phyloP scores from a whole-genome alignment of 106 monocot genomes.

The Apostasia ramifera region DNA sequence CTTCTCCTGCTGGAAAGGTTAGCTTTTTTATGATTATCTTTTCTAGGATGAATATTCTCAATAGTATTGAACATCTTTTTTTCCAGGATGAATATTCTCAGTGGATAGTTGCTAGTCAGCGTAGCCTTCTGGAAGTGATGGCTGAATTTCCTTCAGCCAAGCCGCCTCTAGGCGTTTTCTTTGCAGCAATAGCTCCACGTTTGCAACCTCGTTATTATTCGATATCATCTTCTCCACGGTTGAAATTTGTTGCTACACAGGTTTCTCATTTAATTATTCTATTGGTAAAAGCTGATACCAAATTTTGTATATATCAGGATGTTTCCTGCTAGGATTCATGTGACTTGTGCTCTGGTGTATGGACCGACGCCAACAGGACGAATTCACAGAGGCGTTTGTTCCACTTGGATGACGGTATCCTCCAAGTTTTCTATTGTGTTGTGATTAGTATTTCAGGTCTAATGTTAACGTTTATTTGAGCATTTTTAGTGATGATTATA shows the following conservation, averaged over 20 bases:
- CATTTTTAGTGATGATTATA: too few relatives aligned
- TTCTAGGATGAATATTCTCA: not conserved
- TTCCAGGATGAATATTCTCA: slow-evolving; percentile 86
- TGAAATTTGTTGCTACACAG: not conserved
- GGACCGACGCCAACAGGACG: slow-evolving; percentile 82
- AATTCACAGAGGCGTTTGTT: slow-evolving; percentile 95
- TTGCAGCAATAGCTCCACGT: slow-evolving; percentile 85
- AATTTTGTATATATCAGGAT: slow-evolving; percentile 34
- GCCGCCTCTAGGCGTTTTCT: slow-evolving; percentile 94
- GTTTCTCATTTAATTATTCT: not conserved
- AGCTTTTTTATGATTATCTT: slow-evolving; percentile 1
- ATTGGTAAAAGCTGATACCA: not conserved
- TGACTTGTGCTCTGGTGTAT: slow-evolving; percentile 85
- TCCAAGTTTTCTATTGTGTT: not conserved
- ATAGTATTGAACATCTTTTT: not conserved
- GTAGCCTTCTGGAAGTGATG: slow-evolving; percentile 97
- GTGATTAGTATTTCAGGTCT: not conserved
- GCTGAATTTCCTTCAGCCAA: slow-evolving; percentile 89
- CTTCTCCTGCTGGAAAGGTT: slow-evolving; percentile 97
- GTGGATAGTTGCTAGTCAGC: slow-evolving; percentile 84
- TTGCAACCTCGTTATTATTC: slow-evolving; percentile 96
- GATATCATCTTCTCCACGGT: slow-evolving; percentile 97
- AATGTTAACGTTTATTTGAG: not conserved
- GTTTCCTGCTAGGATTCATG: slow-evolving; percentile 85
- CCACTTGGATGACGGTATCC: slow-evolving; percentile 97